These are phyloP conservation scores for Arthrocladium fulminans DNA, from an alignment of 2,329 filamentous ascomycete genomes.

Conservation along the genomic window DNA sequence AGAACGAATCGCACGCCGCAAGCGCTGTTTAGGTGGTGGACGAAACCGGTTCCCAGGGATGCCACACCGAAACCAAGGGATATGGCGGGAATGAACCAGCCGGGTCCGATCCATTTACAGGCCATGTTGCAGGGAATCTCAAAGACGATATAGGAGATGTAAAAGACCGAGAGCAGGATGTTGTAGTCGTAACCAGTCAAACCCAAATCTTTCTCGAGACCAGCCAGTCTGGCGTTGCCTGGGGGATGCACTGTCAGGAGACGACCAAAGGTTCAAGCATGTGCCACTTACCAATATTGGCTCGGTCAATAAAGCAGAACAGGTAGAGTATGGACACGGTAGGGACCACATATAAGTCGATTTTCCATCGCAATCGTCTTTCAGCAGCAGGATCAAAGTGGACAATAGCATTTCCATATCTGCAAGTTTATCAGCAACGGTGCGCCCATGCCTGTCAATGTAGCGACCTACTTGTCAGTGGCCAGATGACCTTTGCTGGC, in stretches of 20 bases:
- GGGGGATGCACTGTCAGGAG: slow-evolving; percentile 36
- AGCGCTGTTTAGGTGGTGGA: slow-evolving; percentile 43
- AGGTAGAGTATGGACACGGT: slow-evolving; percentile 59
- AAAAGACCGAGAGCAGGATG: slow-evolving; percentile 57
- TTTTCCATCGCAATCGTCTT: slow-evolving; percentile 50
- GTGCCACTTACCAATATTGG: slow-evolving; percentile 53
- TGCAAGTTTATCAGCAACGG: slow-evolving; percentile 18
- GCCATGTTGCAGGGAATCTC: slow-evolving; percentile 60
- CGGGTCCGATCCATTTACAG: slow-evolving; percentile 64
- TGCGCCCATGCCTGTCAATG: background rate
- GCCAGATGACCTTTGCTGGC: slow-evolving; percentile 40
- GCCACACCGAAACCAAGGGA: slow-evolving; percentile 55
- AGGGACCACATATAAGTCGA: slow-evolving; percentile 57
- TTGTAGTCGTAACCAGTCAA: slow-evolving; percentile 61
- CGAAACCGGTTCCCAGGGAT: slow-evolving; percentile 59
- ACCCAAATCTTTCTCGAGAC: slow-evolving; percentile 53
- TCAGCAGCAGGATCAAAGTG: slow-evolving; percentile 52
- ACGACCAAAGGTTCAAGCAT: slow-evolving; percentile 52
- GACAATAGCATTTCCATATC: slow-evolving; percentile 43
- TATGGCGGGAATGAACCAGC: slow-evolving; percentile 59
- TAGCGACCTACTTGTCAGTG: slow-evolving; percentile 37
- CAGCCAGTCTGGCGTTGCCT: slow-evolving; percentile 56
- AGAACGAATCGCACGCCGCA: slow-evolving; percentile 59
- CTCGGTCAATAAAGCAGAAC: slow-evolving; percentile 63
- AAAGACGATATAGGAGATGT: slow-evolving; percentile 64